Base-by-base conservation (phyloP, 202 grass and related monocot genomes). In the Brachypodium distachyon region DNA sequence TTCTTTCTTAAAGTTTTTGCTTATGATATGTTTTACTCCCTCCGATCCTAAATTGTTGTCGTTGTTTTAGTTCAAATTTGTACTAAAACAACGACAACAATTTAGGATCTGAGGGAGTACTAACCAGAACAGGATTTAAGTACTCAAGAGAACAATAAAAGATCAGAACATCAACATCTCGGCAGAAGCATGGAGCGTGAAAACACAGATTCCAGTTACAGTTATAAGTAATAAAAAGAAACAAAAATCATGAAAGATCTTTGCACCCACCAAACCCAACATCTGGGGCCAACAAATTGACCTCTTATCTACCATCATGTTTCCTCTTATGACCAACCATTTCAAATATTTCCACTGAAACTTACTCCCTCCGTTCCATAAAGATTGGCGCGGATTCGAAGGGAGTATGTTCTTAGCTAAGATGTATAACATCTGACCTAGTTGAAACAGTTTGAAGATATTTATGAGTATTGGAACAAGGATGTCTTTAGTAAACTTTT, bases 231-330 rank as follows among this genome's bases (percentile, higher is more conserved):
- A 81, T 23, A 6, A 34, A 68, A 23, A 64, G n/a, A 82, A 10
- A 23, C 77, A 33, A 48, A 82, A 57, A 78, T 67, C 67, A 73
- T n/a, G 8, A 26, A 74, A 74, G 34, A 77, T 78, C 17, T 67
- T 58, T 67, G 33, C 7, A 51, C 51, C 67, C 67, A 87, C 42
- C 52, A 79, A 60, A 72, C 51, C 47, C 66, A 78, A 73, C 73
- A 73, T 21, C 41, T 28, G 27, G 10, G 73, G 41, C 67, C 44
- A 83, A 40, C 26, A 59, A 83, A 61, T 79, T 8, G 59, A 83
- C 34, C 34, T 33, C 28, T 61, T 79, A 83, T 51, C 25, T 18
- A 44, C 37, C 33, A 38, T 70, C 42, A 66, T 49, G 60, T 17
- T 37, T 51, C 13, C 61, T 66, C 31, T 83, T 65, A 42, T 78